Evolutionary conservation across 2,329 filamentous ascomycete genomes (phyloP).

Genomic region (Pseudogymnoascus sp.): DNA sequence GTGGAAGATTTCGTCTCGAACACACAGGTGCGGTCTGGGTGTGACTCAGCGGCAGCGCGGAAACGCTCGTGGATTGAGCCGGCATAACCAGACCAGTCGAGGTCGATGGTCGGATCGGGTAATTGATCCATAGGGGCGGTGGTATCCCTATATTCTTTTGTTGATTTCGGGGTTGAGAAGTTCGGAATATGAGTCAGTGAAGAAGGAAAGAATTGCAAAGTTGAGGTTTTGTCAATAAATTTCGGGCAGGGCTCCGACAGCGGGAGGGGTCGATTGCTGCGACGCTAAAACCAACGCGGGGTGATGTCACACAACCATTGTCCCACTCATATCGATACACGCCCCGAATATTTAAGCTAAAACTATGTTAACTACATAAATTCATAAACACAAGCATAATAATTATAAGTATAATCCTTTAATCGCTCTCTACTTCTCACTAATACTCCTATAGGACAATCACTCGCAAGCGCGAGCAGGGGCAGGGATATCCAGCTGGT

Average conservation of each 20-base stretch:
- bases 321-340: neutral
- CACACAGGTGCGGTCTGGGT: conserved; percentile 59
- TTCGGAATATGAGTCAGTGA: neutral
- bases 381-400: neutral
- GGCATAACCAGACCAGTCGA: conserved; percentile 51
- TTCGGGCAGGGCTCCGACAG: neutral
- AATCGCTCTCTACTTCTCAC: neutral
- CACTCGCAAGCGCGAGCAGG: neutral
- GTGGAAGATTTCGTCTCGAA: conserved; percentile 50
- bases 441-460: neutral
- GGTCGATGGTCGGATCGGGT: conserved; percentile 49
- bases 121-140: conserved; percentile 18
- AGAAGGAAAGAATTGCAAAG: neutral
- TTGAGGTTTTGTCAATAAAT: conserved; percentile 5
- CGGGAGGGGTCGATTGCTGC: conserved; percentile 2
- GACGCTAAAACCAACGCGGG: conserved; percentile 4
- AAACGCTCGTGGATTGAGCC: conserved; percentile 56
- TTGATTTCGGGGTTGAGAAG: neutral
- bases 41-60: conserved; percentile 47
- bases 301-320: conserved; percentile 4
- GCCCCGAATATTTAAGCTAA: neutral
- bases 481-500: neutral
- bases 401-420: neutral
- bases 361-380: neutral
- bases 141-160: neutral